Percentiles rank a stretch among this genome's conserved stretches.
Conservation (phyloP, 345 rosid species). For the Trapa incisa region DNA sequence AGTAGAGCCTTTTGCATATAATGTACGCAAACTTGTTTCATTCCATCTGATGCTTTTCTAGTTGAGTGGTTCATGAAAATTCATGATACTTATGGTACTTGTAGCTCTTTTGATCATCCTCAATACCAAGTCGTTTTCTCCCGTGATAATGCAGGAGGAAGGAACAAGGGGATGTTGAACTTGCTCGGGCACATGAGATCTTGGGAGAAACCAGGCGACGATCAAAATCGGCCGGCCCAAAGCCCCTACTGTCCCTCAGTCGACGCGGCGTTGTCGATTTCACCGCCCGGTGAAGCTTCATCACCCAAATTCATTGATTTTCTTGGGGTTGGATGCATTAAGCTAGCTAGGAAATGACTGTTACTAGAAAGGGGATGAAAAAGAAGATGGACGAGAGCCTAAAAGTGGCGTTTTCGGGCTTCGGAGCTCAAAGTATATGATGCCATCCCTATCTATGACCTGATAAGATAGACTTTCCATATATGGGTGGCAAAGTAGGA, state of each 20-base stretch:
- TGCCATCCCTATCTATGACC: not conserved
- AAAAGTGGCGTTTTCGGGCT: not conserved
- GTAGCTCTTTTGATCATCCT: not conserved
- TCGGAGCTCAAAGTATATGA: slow-evolving; percentile 2
- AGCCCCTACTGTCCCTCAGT: slow-evolving; percentile 1
- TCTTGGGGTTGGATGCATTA: slow-evolving; percentile 48
- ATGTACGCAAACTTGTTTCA: too few species aligned
- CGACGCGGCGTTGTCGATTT: slow-evolving; percentile 8
- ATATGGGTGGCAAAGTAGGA: too few species aligned
- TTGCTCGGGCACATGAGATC: slow-evolving; percentile 11
- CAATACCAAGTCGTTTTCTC: not conserved
- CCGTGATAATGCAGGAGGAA: slow-evolving; percentile 21
- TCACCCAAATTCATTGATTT: slow-evolving; percentile 40
- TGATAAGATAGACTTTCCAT: too few species aligned
- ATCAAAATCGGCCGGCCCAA: slow-evolving; percentile 1
- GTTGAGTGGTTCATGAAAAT: too few species aligned
- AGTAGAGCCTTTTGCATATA: too few species aligned
- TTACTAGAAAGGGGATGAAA: too few species aligned
- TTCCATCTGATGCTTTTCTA: too few species aligned
- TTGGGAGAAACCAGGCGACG: not conserved
- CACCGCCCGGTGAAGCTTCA: slow-evolving; percentile 1
- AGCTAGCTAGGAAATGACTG: too few species aligned
- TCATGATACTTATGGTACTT: too few species aligned
- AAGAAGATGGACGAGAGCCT: not conserved
- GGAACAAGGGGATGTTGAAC: slow-evolving; percentile 27